Conservation (phyloP, 352 stramenopile genomes). For the Thraustotheca clavata region DNA sequence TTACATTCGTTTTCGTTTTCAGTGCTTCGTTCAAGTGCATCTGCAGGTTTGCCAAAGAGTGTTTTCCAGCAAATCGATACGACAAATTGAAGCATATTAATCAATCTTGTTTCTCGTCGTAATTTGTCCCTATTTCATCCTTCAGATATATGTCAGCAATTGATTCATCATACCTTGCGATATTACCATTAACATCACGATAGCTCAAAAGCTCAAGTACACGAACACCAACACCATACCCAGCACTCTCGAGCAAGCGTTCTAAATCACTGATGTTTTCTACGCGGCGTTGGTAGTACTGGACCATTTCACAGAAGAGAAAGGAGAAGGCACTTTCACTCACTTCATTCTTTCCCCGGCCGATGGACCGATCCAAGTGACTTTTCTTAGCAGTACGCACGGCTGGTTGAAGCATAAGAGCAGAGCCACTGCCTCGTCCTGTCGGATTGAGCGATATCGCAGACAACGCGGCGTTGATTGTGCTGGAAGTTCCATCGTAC, state of each 20-base stretch:
- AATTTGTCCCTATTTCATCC: constrained; percentile 11
- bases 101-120: constrained; percentile 69
- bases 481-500: neutral
- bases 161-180: constrained; percentile 7
- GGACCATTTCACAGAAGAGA: constrained; percentile 97
- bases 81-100: constrained; percentile 89
- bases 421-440: neutral
- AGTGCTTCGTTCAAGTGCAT: constrained; percentile 94
- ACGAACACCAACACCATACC: constrained; percentile 93
- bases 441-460: neutral
- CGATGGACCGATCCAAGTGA: constrained; percentile 58
- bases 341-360: constrained; percentile 73
- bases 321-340: constrained; percentile 94
- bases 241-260: constrained; percentile 86
- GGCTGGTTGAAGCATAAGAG: neutral
- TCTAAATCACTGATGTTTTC: constrained; percentile 95
- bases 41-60: constrained; percentile 94
- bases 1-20: constrained; percentile 95
- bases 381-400: constrained; percentile 5
- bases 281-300: constrained; percentile 95
- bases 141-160: neutral
- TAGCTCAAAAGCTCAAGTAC: constrained; percentile 90
- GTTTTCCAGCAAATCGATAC: constrained; percentile 92
- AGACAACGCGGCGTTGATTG: constrained; percentile 3
- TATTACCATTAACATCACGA: constrained; percentile 67